Evolutionary conservation across 345 rosid species (phyloP).

Genomic region (Citropsis articulata): DNA sequence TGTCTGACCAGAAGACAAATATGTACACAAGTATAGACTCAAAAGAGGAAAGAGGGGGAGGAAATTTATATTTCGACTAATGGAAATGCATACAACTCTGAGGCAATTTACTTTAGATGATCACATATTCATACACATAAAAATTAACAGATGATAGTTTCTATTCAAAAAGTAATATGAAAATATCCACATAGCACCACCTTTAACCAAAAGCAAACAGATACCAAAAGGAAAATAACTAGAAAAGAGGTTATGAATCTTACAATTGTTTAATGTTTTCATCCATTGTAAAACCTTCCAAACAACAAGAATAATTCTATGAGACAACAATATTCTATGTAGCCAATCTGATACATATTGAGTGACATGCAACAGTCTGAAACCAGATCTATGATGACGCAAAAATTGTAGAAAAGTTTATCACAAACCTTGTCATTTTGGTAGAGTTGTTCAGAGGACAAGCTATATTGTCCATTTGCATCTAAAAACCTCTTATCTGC

Average conservation of each 20-base stretch:
- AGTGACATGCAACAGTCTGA: background rate
- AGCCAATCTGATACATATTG: background rate
- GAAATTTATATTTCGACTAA: background rate
- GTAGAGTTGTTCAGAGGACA: conserved; percentile 35
- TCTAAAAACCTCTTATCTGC: conserved; percentile 84
- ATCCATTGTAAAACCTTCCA: background rate
- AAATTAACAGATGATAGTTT: background rate
- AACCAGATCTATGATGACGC: background rate
- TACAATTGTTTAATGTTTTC: background rate
- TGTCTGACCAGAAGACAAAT: background rate
- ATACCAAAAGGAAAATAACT: background rate
- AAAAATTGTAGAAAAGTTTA: background rate
- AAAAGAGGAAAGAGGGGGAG: too few species aligned
- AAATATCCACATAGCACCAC: background rate
- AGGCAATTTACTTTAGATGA: background rate
- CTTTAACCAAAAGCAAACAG: background rate
- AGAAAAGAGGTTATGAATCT: background rate
- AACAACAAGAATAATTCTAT: background rate
- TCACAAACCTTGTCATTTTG: conserved; percentile 41
- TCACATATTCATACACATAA: background rate
- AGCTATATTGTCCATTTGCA: conserved; percentile 36
- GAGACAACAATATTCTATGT: background rate
- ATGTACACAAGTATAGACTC: background rate
- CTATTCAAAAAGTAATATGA: background rate
- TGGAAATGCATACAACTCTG: background rate